Conservation (phyloP, 208 protist species). For the Phytomonas francai region DNA sequence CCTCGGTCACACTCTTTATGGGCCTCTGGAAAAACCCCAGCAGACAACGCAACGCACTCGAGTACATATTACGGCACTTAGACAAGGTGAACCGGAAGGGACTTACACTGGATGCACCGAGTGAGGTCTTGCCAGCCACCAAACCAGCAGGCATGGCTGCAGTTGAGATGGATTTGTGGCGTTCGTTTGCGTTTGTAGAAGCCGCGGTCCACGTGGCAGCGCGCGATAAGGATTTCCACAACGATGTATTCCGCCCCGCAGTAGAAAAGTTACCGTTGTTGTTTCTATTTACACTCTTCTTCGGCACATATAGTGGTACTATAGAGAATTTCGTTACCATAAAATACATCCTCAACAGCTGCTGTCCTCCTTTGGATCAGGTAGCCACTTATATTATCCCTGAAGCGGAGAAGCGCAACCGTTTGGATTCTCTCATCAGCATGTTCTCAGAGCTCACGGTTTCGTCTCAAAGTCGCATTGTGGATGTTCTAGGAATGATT, state of each 20-base stretch:
- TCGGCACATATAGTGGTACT: conserved; percentile 55
- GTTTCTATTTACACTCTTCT: conserved; percentile 64
- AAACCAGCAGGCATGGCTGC: conserved; percentile 19
- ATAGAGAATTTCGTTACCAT: conserved; percentile 73
- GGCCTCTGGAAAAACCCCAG: conserved; percentile 67
- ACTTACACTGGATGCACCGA: conserved; percentile 39
- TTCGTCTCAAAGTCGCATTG: conserved; percentile 34
- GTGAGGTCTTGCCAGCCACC: conserved; percentile 39
- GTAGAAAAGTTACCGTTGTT: conserved; percentile 61
- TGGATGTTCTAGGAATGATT: conserved; percentile 61
- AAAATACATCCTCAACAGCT: conserved; percentile 51
- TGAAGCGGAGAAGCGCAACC: conserved; percentile 52
- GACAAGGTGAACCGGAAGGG: conserved; percentile 70
- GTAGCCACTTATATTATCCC: conserved; percentile 55
- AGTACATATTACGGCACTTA: conserved; percentile 80
- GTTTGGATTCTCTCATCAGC: conserved; percentile 58
- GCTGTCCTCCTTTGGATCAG: conserved; percentile 49
- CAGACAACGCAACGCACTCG: conserved; percentile 61
- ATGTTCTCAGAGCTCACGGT: conserved; percentile 78
- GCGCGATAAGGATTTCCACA: conserved; percentile 70
- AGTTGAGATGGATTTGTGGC: conserved; percentile 66
- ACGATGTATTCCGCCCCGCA: conserved; percentile 53
- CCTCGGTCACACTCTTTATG: conserved; percentile 68
- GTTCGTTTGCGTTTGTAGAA: conserved; percentile 70
- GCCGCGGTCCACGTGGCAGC: conserved; percentile 76